Percentiles rank a stretch among this genome's conserved stretches.
Evolutionary conservation across 345 rosid genomes (phyloP).

Genomic region (Eucalyptus grandis): DNA sequence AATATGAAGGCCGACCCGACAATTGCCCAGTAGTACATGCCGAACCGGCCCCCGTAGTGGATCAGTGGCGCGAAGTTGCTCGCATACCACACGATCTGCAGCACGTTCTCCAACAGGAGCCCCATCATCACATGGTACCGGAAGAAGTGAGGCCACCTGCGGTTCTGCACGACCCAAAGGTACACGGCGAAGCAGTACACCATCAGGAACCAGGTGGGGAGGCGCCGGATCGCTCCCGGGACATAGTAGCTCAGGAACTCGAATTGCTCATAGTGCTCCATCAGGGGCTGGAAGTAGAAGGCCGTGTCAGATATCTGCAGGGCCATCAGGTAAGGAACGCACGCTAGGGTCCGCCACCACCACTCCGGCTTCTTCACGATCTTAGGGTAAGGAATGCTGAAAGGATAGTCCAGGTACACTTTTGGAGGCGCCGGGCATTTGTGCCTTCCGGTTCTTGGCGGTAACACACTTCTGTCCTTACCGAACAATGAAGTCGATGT

Average conservation of each 20-base stretch:
- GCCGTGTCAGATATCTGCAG: constrained; percentile 68
- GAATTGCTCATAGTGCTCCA: constrained; percentile 34
- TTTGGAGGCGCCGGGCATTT: neutral
- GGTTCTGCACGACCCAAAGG: constrained; percentile 54
- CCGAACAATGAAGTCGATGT: neutral
- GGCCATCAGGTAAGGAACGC: constrained; percentile 64
- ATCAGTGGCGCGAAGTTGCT: constrained; percentile 73
- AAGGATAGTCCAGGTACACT: constrained; percentile 28
- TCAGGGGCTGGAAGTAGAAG: constrained; percentile 50
- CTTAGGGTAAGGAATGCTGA: constrained; percentile 30
- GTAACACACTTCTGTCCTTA: neutral
- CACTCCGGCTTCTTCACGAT: constrained; percentile 52
- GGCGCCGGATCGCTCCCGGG: constrained; percentile 62
- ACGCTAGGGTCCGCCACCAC: constrained; percentile 83
- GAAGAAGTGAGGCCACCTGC: constrained; percentile 62
- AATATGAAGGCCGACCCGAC: constrained; percentile 48
- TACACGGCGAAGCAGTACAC: constrained; percentile 45
- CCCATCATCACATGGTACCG: constrained; percentile 93
- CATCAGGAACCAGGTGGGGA: constrained; percentile 74
- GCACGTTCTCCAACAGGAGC: constrained; percentile 53
- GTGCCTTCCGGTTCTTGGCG: neutral
- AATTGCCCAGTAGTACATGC: constrained; percentile 60
- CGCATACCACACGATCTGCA: constrained; percentile 54
- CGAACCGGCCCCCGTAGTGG: constrained; percentile 55
- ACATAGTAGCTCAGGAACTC: constrained; percentile 47